phyloP scores from a whole-genome alignment of 2,329 filamentous ascomycete species.

The Helotiales sp. region DNA sequence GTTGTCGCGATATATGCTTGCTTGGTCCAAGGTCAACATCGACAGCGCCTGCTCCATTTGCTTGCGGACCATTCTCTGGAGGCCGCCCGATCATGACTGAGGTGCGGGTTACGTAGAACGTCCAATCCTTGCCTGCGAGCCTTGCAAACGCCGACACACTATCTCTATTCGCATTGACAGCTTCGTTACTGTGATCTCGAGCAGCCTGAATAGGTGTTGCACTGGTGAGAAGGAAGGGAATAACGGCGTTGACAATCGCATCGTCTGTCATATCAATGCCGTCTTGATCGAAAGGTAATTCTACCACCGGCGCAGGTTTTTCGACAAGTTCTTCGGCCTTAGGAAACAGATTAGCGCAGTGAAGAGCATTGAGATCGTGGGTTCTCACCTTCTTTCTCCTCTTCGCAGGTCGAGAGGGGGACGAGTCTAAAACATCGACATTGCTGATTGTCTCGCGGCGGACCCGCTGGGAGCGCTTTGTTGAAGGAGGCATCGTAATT shows the following conservation, averaged over 20 bases:
- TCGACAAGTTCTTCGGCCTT: constrained; percentile 31
- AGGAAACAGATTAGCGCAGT: constrained; percentile 1
- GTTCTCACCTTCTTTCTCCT: constrained; percentile 61
- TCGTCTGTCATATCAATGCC: constrained; percentile 46
- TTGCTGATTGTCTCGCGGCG: constrained; percentile 36
- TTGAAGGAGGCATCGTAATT: constrained; percentile 40
- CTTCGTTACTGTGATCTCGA: constrained; percentile 62
- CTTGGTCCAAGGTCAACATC: constrained; percentile 88
- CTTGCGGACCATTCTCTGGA: constrained; percentile 45
- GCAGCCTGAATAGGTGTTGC: constrained; percentile 53
- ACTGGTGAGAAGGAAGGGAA: constrained; percentile 28
- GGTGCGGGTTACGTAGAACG: constrained; percentile 78
- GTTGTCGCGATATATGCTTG: constrained; percentile 77
- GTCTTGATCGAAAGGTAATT: constrained; percentile 45
- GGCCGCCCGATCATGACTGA: constrained; percentile 74
- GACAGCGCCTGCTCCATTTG: constrained; percentile 41
- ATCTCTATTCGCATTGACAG: constrained; percentile 59
- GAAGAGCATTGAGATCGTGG: not conserved
- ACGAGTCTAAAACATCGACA: constrained; percentile 43
- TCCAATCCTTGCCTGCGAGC: constrained; percentile 80
- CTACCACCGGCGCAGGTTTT: constrained; percentile 32
- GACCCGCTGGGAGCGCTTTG: constrained; percentile 40
- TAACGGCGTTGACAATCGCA: constrained; percentile 40
- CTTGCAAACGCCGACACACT: constrained; percentile 78
- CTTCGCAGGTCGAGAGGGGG: constrained; percentile 62